A percentile compares a stretch with the other conserved stretches of the same genome.
Evolutionary conservation across 768 basidiomycete genomes (phyloP).

Genomic region (Candolleomyces aberdarensis): DNA sequence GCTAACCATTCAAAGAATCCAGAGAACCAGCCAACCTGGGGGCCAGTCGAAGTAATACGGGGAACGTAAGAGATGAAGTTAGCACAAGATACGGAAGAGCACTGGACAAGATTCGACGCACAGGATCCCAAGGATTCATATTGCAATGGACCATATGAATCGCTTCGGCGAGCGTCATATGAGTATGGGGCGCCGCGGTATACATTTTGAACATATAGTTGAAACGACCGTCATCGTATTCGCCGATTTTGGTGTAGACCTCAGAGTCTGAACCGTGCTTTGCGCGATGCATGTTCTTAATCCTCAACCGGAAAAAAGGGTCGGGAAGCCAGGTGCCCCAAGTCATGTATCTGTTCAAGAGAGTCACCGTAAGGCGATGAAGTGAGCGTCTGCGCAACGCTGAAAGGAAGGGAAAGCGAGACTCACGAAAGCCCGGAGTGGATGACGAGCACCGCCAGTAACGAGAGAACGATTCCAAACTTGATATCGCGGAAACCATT

Average conservation of each 20-base stretch:
- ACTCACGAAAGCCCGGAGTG: conserved; percentile 41
- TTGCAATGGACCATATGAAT: conserved; percentile 40
- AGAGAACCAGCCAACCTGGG: conserved; percentile 40
- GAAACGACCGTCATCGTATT: conserved; percentile 39
- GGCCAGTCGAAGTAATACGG: neutral
- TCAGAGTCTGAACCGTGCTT: conserved; percentile 43
- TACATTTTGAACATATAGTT: conserved; percentile 39
- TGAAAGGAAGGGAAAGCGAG: neutral
- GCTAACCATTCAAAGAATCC: conserved; percentile 40
- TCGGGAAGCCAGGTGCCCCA: conserved; percentile 37
- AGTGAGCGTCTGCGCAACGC: no score
- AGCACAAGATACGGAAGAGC: neutral
- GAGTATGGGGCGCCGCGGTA: conserved; percentile 35
- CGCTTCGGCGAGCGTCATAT: conserved; percentile 36
- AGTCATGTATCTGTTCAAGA: conserved; percentile 29
- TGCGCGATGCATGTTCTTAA: conserved; percentile 38
- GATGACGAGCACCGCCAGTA: conserved; percentile 34
- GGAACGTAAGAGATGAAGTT: neutral
- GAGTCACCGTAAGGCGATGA: neutral
- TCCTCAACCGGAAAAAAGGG: conserved; percentile 40
- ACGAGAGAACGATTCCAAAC: conserved; percentile 34
- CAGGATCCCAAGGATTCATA: conserved; percentile 35
- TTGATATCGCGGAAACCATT: conserved; percentile 35
- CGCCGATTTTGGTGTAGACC: conserved; percentile 34
- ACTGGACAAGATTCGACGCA: conserved; percentile 14